Evolutionary conservation across 208 protist genomes (phyloP).

Genomic region (Leishmania lainsoni): DNA sequence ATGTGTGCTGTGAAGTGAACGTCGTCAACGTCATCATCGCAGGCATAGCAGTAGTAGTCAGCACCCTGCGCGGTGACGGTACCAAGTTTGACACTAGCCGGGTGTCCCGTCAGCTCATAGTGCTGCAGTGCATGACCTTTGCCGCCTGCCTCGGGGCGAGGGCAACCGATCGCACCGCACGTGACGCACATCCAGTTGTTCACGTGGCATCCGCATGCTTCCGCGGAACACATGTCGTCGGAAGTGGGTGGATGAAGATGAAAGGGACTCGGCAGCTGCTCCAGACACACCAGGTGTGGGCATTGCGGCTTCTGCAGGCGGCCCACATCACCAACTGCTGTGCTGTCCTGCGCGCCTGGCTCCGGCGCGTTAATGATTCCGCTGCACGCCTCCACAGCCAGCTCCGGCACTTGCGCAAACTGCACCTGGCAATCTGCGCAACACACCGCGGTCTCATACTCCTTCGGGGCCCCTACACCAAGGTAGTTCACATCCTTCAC

Average conservation of each 20-base stretch:
- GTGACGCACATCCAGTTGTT: constrained; percentile 97
- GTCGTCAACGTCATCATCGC: constrained; percentile 95
- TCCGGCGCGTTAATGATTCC: constrained; percentile 61
- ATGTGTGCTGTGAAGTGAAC: constrained; percentile 94
- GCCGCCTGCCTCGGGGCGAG: constrained; percentile 93
- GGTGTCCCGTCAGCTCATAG: constrained; percentile 83
- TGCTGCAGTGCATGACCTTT: constrained; percentile 95
- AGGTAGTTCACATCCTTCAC: constrained; percentile 67
- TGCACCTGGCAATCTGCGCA: constrained; percentile 53
- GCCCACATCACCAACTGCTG: constrained; percentile 16
- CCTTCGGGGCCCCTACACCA: constrained; percentile 59
- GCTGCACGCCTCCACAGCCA: constrained; percentile 55
- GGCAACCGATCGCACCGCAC: constrained; percentile 93
- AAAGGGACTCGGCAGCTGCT: constrained; percentile 75
- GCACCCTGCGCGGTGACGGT: constrained; percentile 91
- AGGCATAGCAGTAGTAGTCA: constrained; percentile 96
- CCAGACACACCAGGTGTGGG: constrained; percentile 78
- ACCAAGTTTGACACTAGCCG: constrained; percentile 96
- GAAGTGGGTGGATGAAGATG: constrained; percentile 38
- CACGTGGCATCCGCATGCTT: background rate
- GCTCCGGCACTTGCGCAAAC: constrained; percentile 50
- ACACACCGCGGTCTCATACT: constrained; percentile 72
- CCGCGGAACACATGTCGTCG: constrained; percentile 21
- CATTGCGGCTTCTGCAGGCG: constrained; percentile 59
- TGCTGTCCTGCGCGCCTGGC: constrained; percentile 55